Conservation (phyloP, 1,284 basidiomycete genomes). For the Farysia itapuensis region DNA sequence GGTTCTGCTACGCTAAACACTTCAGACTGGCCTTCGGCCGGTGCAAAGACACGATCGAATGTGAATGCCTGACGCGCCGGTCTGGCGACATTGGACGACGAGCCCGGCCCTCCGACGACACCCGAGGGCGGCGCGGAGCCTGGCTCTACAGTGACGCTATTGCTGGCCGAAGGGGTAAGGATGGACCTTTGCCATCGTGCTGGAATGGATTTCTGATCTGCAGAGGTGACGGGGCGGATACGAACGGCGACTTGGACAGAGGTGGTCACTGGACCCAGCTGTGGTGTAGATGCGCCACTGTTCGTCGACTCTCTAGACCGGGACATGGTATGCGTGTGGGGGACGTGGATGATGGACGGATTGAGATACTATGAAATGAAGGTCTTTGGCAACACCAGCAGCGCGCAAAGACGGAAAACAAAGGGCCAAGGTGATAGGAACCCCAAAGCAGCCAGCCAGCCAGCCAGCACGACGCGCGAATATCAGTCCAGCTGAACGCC, state of each 20-base stretch:
- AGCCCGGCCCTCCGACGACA: slow-evolving; percentile 62
- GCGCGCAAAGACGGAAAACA: too few species aligned
- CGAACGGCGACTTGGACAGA: slow-evolving; percentile 69
- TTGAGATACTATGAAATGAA: too few species aligned
- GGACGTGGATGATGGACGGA: too few species aligned
- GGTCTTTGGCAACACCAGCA: too few species aligned
- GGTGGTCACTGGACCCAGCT: not conserved
- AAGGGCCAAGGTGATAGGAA: too few species aligned
- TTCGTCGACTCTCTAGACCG: not conserved
- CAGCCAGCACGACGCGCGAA: too few species aligned
- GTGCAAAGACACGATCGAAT: slow-evolving; percentile 90
- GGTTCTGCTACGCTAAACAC: slow-evolving; percentile 83
- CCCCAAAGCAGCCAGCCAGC: too few species aligned
- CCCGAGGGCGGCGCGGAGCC: slow-evolving; percentile 32
- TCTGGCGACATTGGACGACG: slow-evolving; percentile 57
- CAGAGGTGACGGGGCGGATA: slow-evolving; percentile 81
- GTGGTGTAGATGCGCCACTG: not conserved
- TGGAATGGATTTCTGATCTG: slow-evolving; percentile 78
- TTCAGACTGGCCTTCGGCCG: slow-evolving; percentile 77
- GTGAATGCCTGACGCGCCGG: slow-evolving; percentile 76
- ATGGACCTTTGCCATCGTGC: slow-evolving; percentile 88
- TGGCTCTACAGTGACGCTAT: slow-evolving; percentile 48
- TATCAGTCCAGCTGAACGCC: too few species aligned
- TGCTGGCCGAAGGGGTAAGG: slow-evolving; percentile 66
- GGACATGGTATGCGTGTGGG: not conserved